A percentile compares a stretch with the other conserved stretches of the same genome.
phyloP scores from a whole-genome alignment of 2,329 filamentous ascomycete genomes.

The Colletotrichum melonis region DNA sequence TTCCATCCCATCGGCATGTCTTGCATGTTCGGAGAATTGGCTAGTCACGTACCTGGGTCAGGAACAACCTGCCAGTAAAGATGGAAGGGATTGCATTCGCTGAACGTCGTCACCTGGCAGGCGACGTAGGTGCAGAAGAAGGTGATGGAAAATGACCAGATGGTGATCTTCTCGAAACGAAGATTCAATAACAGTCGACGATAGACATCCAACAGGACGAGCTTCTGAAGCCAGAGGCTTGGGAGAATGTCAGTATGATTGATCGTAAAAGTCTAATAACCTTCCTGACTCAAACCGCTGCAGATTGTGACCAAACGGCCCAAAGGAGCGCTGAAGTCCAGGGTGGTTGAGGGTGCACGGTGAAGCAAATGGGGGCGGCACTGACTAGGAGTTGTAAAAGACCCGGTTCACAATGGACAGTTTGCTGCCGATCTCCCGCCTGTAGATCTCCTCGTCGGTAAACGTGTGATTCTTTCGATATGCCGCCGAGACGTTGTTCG shows the following conservation, averaged over 20 bases:
- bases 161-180: conserved; percentile 39
- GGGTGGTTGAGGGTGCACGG: conserved; percentile 8
- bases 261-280: background rate
- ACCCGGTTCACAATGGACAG: conserved; percentile 46
- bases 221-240: conserved; percentile 45
- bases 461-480: conserved; percentile 41
- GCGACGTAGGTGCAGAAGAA: conserved; percentile 45
- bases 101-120: conserved; percentile 47
- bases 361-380: conserved; percentile 17
- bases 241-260: conserved; percentile 1
- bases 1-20: background rate
- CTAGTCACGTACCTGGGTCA: conserved; percentile 43
- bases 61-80: conserved; percentile 68
- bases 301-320: background rate
- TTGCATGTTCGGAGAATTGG: background rate
- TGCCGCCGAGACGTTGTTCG: conserved; percentile 45
- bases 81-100: conserved; percentile 56
- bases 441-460: conserved; percentile 45
- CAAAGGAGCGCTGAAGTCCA: background rate
- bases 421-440: conserved; percentile 48
- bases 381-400: conserved; percentile 49
- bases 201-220: conserved; percentile 43
- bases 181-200: conserved; percentile 40
- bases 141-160: conserved; percentile 41
- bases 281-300: conserved; percentile 10